Evolutionary conservation across 768 basidiomycete species (phyloP).

Genomic region (Serendipita sp.): DNA sequence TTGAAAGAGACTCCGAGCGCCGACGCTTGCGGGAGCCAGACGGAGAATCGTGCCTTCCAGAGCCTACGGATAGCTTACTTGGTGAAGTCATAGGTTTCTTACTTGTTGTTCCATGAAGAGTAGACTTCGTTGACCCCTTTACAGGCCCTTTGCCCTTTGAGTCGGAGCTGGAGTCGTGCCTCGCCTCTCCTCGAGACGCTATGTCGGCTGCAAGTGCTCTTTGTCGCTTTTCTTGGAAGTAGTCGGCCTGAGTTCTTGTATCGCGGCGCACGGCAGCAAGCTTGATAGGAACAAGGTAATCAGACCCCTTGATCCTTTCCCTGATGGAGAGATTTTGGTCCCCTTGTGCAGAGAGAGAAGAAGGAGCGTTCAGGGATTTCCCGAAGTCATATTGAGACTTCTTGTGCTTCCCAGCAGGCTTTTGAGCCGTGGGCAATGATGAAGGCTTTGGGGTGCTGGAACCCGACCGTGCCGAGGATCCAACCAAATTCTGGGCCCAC

Average conservation of each 20-base stretch:
- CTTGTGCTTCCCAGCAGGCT: background rate
- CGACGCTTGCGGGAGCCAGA: background rate
- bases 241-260: slow-evolving; percentile 1
- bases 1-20: background rate
- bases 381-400: background rate
- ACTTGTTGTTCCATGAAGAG: background rate
- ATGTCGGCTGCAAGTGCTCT: background rate
- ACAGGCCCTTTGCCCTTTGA: background rate
- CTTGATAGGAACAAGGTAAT: background rate
- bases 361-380: background rate
- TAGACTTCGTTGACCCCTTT: background rate
- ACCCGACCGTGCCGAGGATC: background rate
- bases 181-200: background rate
- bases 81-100: background rate
- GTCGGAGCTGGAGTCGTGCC: background rate
- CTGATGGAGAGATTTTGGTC: background rate
- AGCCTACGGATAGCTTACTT: background rate
- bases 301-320: background rate
- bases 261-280: background rate
- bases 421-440: background rate
- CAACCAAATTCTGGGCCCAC: slow-evolving; percentile 2
- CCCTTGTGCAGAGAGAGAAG: background rate
- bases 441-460: background rate
- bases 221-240: slow-evolving; percentile 3
- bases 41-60: slow-evolving; percentile 1